Evolutionary conservation across 306 rosid species (phyloP), one percentile per base, ranked within the genome.

Genomic region (Mimosa pudica): DNA sequence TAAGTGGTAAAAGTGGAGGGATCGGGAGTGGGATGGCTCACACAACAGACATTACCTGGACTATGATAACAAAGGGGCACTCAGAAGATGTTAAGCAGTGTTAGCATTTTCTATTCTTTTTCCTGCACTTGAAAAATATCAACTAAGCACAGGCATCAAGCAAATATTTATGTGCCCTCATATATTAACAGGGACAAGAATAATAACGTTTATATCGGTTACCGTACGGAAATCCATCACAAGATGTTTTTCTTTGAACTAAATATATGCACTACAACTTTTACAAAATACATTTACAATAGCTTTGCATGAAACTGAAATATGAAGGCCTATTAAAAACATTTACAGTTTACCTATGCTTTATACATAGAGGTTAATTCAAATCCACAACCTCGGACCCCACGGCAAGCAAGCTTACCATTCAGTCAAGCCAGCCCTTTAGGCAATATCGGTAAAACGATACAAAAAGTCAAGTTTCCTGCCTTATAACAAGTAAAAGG

Each of bases 41-140:
- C 74, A 49, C 58, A 79, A 85, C 77, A 81, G 76, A 84, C 82
- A 84, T 84, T 84, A 89, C 91, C 89, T 86, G 92, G 79, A 69
- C 60, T 62, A 79, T 36, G 76, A 82, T 80, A 80, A 79, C 41
- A 74, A 55, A 44, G 64, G 81, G 60, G 64, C 42, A 77, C 82
- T 71, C 74, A 84, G 84, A 85, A 79, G 76, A 85, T 77, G 81
- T 80, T 82, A 86, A 79, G 75, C 74, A 66, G 78, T 67, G 80
- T 82, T 72, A 84, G 80, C 89, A 62, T 82, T 89, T 82, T 84
- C 79, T 84, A 88, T 71, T 79, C 87, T 47, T 83, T 83, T 80
- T 86, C 89, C 89, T 77, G 87, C 88, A 84, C 79, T 80, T 65
- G 79, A 83, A 76, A 83, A 88, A 82, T 54, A 77, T 68, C 47